Percentiles rank a stretch among this genome's conserved stretches.
phyloP scores from a whole-genome alignment of 129 eudicot species.

The Arctium minus region DNA sequence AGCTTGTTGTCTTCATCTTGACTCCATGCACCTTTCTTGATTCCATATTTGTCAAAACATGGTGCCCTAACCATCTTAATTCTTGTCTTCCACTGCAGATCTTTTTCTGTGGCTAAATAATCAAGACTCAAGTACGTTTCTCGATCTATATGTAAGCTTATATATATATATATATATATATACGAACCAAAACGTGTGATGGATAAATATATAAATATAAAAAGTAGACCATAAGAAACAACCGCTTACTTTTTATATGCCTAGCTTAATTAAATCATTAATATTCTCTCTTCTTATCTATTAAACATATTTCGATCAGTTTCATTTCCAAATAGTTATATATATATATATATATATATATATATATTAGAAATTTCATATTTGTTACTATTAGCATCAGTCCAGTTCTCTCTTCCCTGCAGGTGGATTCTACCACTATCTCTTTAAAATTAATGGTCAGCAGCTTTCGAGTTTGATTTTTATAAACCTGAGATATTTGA shows the following conservation, averaged over 20 bases:
- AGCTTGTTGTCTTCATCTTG: slow-evolving; percentile 37
- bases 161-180: neutral
- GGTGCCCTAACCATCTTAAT: slow-evolving; percentile 1
- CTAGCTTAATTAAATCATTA: neutral
- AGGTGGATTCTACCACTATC: too few relatives aligned
- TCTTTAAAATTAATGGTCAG: too few relatives aligned
- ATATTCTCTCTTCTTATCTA: too few relatives aligned
- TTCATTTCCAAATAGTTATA: too few relatives aligned
- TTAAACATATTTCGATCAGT: too few relatives aligned
- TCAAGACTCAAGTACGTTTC: neutral
- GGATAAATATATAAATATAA: neutral
- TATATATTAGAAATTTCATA: too few relatives aligned
- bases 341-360: too few relatives aligned
- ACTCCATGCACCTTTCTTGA: slow-evolving; percentile 36
- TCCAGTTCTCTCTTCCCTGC: too few relatives aligned
- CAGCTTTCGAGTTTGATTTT: too few relatives aligned
- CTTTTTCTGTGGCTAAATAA: neutral
- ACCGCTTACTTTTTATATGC: neutral
- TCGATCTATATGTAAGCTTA: neutral
- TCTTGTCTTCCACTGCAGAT: neutral
- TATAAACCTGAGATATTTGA: too few relatives aligned
- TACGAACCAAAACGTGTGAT: neutral
- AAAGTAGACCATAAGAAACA: neutral
- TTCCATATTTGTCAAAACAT: neutral
- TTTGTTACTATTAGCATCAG: too few relatives aligned